A percentile compares a stretch with the other conserved stretches of the same genome.
phyloP scores from a whole-genome alignment of 2,329 filamentous ascomycete genomes.

The Dactylellina leptospora region DNA sequence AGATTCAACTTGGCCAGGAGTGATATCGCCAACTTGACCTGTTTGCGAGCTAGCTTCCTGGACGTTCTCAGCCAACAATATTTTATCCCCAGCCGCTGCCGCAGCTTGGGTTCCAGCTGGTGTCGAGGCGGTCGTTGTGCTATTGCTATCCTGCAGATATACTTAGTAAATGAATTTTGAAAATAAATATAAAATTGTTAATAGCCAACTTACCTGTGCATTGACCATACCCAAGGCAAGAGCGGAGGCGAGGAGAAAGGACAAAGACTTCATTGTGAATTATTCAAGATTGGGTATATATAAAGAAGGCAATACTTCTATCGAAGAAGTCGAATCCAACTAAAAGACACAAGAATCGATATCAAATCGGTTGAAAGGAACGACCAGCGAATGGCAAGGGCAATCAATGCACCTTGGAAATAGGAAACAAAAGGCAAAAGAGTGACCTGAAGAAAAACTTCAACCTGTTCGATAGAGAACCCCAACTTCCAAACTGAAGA shows the following conservation, averaged over 20 bases:
- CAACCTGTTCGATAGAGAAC: slow-evolving; percentile 29
- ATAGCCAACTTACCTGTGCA: slow-evolving; percentile 38
- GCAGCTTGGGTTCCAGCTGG: slow-evolving; percentile 51
- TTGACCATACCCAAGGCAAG: slow-evolving; percentile 34
- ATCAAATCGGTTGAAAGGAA: slow-evolving; percentile 52
- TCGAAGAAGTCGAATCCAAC: slow-evolving; percentile 31
- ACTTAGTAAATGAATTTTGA: neutral
- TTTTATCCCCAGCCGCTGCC: slow-evolving; percentile 54
- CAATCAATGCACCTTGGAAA: slow-evolving; percentile 57
- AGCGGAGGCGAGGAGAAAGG: slow-evolving; percentile 47
- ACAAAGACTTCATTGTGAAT: slow-evolving; percentile 42
- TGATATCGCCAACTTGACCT: slow-evolving; percentile 62
- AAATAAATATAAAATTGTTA: neutral
- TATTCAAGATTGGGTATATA: slow-evolving; percentile 39
- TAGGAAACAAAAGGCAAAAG: slow-evolving; percentile 38
- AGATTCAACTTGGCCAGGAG: slow-evolving; percentile 66
- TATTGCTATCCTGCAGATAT: neutral
- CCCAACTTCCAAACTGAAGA: slow-evolving; percentile 11
- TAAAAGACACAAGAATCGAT: slow-evolving; percentile 46
- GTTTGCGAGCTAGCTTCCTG: slow-evolving; percentile 66
- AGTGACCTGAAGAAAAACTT: slow-evolving; percentile 47
- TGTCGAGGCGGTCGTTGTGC: neutral
- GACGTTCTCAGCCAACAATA: slow-evolving; percentile 60
- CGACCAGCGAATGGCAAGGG: slow-evolving; percentile 55
- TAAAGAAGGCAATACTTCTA: slow-evolving; percentile 33